Evolutionary conservation across 306 rosid species (phyloP).

Genomic region (Lathyrus sativus): DNA sequence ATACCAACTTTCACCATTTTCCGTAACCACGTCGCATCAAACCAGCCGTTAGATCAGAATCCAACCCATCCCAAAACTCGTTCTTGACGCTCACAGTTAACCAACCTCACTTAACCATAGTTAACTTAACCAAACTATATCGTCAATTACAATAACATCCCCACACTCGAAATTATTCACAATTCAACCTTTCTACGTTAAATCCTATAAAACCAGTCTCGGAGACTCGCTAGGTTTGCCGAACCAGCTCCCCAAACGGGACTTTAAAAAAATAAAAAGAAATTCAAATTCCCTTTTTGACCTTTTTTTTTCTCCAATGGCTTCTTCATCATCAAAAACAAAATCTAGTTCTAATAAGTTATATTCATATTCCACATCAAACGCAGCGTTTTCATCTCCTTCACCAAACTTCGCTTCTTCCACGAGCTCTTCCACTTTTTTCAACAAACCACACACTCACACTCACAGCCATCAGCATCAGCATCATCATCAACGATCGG

Average conservation of each 20-base stretch:
- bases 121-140: constrained; percentile 29
- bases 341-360: constrained; percentile 69
- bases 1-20: constrained; percentile 35
- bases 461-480: not conserved
- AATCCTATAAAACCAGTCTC: constrained; percentile 58
- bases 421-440: constrained; percentile 55
- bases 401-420: constrained; percentile 81
- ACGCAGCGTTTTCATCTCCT: constrained; percentile 47
- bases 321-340: constrained; percentile 54
- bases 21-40: constrained; percentile 24
- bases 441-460: constrained; percentile 34
- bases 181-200: not conserved
- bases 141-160: constrained; percentile 19
- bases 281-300: not conserved
- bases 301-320: constrained; percentile 40
- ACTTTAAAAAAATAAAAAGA: constrained; percentile 6
- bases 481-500: constrained; percentile 44
- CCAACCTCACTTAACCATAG: constrained; percentile 41
- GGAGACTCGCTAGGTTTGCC: constrained; percentile 94
- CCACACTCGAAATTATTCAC: not conserved
- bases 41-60: constrained; percentile 64
- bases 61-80: constrained; percentile 18
- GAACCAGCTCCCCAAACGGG: constrained; percentile 74
- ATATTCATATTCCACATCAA: constrained; percentile 53
- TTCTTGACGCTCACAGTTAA: not conserved